Conservation (phyloP, 1,284 basidiomycete genomes). For the Melampsora americana region DNA sequence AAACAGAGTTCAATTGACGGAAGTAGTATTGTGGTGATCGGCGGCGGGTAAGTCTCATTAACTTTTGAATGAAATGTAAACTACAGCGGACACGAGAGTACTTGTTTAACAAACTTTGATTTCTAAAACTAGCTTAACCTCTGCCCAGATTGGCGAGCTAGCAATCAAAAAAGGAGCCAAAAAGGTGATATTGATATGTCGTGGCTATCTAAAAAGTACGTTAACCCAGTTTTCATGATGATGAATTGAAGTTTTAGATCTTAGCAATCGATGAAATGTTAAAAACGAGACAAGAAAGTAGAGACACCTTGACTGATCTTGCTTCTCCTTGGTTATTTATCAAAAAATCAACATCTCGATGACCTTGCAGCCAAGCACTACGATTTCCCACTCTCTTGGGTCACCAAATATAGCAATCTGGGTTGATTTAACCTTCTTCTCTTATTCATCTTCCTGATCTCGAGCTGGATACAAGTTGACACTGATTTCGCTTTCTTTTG, state of each 20-base stretch:
- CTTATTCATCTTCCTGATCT: too few relatives aligned
- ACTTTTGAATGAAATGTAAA: too few relatives aligned
- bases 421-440: not conserved
- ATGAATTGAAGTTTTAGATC: too few relatives aligned
- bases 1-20: conserved; percentile 13
- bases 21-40: conserved; percentile 37
- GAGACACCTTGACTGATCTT: too few relatives aligned
- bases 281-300: too few relatives aligned
- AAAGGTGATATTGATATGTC: conserved; percentile 38
- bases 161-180: conserved; percentile 38
- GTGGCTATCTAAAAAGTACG: conserved; percentile 42
- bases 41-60: conserved; percentile 33
- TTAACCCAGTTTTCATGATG: not conserved
- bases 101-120: not conserved
- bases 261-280: too few relatives aligned
- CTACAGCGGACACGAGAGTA: not conserved
- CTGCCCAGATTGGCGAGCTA: conserved; percentile 41
- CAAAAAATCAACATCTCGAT: not conserved
- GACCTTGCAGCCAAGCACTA: conserved; percentile 21
- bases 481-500: not conserved
- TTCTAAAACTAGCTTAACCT: conserved; percentile 23
- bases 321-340: not conserved
- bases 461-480: too few relatives aligned
- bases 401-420: conserved; percentile 41
- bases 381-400: conserved; percentile 44